Evolutionary conservation across 2,329 filamentous ascomycete genomes (phyloP), one percentile per base, ranked within the genome.

Genomic region (Aspergillus latus): DNA sequence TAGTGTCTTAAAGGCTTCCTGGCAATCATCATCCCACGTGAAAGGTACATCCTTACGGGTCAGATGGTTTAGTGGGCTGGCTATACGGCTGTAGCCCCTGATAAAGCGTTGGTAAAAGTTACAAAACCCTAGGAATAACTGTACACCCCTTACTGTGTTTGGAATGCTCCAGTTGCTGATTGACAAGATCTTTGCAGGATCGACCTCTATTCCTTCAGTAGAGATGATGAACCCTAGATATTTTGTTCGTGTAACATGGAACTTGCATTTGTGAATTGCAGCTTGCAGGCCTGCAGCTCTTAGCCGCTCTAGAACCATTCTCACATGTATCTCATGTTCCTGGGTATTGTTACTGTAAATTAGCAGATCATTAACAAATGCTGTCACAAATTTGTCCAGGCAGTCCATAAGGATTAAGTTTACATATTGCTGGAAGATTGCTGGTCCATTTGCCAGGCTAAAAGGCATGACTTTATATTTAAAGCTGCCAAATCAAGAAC

Each of bases 361-460:
- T 1, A 72, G 49, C 21, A 72, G 66, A 58, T 71, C 57, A 58
- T 72, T 60, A 34, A 34, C 11, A 34, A 34, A 34, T 6, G 32
- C 32, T 6, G 32, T 34, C 32, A 34, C 32, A 34, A 6, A 34
- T 34, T 34, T 5, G 11, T 34, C 32, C 11, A 34, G n/a, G n/a
- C n/a, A n/a, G n/a, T n/a, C n/a, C n/a, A n/a, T n/a, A n/a, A n/a
- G n/a, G n/a, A n/a, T n/a, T n/a, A n/a, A n/a, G n/a, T n/a, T n/a
- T n/a, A n/a, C n/a, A n/a, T n/a, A n/a, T n/a, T n/a, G n/a, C n/a
- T 34, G 32, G 32, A 34, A 34, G 11, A 34, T 34, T 5, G 32
- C 32, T 34, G 32, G 32, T 5, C 32, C 32, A 34, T 34, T 34
- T 34, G 32, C 11, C 32, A 34, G 11, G 5, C 45, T 30, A 53